Percentiles rank a stretch among this genome's conserved stretches.
These are phyloP conservation scores for Sugiyamaella sp. DNA, from an alignment of 1,139 yeast genomes.

Conservation along the genomic window DNA sequence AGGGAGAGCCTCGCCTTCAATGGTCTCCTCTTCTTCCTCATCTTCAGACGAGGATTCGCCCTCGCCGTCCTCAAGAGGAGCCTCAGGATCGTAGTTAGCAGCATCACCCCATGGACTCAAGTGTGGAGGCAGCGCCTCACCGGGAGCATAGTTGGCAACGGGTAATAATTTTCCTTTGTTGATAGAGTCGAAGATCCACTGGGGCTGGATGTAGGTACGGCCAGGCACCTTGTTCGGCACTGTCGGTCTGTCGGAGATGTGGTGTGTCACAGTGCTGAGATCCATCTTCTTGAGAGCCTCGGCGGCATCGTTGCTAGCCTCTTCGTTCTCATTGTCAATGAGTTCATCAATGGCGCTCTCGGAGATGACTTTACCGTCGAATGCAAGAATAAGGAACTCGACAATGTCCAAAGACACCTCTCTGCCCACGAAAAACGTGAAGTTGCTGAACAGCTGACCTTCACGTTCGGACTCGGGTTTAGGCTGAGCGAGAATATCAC, in stretches of 20 bases:
- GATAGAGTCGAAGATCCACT: conserved; percentile 93
- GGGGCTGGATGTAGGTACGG: conserved; percentile 94
- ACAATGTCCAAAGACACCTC: conserved; percentile 93
- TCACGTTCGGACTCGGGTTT: conserved; percentile 59
- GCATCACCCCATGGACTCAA: conserved; percentile 98
- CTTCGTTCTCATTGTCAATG: conserved; percentile 43
- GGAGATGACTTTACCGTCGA: conserved; percentile 85
- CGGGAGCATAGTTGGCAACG: conserved; percentile 85
- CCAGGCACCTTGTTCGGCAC: conserved; percentile 79
- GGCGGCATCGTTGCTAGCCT: conserved; percentile 33
- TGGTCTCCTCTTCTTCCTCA: conserved; percentile 54
- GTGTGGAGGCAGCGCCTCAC: conserved; percentile 95
- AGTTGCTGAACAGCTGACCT: conserved; percentile 68
- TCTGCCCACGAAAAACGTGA: conserved; percentile 87
- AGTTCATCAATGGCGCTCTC: conserved; percentile 87
- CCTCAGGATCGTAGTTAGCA: conserved; percentile 77
- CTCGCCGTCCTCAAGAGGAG: conserved; percentile 44
- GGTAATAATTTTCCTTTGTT: conserved; percentile 76
- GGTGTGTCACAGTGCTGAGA: conserved; percentile 80
- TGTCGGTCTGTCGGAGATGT: conserved; percentile 90
- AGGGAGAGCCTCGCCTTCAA: conserved; percentile 44
- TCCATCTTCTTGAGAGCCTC: conserved; percentile 51
- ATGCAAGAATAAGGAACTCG: conserved; percentile 83
- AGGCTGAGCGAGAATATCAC: conserved; percentile 84
- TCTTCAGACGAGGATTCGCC: conserved; percentile 52